Evolutionary conservation across 1,284 basidiomycete species (phyloP).

Genomic region (Entoloma clypeatum): DNA sequence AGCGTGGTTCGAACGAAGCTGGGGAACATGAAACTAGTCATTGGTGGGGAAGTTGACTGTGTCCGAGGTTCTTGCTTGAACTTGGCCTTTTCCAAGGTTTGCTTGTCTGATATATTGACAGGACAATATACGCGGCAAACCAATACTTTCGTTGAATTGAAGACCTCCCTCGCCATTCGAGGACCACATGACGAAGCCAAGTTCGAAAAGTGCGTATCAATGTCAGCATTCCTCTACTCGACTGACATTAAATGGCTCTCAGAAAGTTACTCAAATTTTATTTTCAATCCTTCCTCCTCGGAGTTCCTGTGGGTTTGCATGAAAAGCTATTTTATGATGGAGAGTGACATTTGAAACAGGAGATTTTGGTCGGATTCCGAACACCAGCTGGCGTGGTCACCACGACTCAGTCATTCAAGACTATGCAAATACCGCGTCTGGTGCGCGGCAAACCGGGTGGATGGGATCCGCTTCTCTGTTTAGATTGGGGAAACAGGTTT

Average conservation of each 20-base stretch:
- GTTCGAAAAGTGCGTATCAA: conserved; percentile 73
- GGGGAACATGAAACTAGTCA: conserved; percentile 73
- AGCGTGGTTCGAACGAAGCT: conserved; percentile 89
- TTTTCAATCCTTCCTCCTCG: conserved; percentile 91
- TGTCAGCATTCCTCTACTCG: background rate
- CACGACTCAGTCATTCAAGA: conserved; percentile 66
- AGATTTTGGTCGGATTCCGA: conserved; percentile 90
- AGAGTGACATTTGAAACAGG: conserved; percentile 43
- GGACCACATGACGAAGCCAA: conserved; percentile 62
- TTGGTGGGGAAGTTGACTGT: conserved; percentile 97
- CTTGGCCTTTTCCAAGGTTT: conserved; percentile 6
- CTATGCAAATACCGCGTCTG: conserved; percentile 65
- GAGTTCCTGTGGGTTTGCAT: conserved; percentile 67
- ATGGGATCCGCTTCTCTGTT: conserved; percentile 76
- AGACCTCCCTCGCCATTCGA: conserved; percentile 84
- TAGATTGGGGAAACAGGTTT: conserved; percentile 71
- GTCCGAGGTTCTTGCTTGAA: conserved; percentile 57
- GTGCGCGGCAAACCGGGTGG: conserved; percentile 70
- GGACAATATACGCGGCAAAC: conserved; percentile 56
- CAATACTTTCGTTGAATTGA: conserved; percentile 82
- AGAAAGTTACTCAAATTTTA: conserved; percentile 94
- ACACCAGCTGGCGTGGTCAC: conserved; percentile 69
- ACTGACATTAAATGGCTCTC: conserved; percentile 16
- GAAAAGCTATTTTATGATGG: conserved; percentile 4
- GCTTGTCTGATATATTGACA: conserved; percentile 24